Evolutionary conservation across 306 rosid species (phyloP).

Genomic region (Rubus parviflorus): DNA sequence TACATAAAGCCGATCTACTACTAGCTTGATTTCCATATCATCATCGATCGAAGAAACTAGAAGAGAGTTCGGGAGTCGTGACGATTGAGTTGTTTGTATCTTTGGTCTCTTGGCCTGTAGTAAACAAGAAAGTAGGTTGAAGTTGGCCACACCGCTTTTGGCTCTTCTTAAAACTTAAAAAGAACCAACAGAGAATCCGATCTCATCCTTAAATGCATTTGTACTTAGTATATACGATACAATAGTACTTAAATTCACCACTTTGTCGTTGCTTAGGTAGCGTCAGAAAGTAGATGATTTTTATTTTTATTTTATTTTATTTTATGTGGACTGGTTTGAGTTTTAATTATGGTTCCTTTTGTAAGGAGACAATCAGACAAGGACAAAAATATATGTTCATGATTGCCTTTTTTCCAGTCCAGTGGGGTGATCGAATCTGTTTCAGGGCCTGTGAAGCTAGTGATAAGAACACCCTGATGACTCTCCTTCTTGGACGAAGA

Average conservation of each 20-base stretch:
- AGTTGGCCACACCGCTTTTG: not conserved
- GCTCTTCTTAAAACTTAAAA: not conserved
- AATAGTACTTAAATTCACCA: conserved; percentile 28
- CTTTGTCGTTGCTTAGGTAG: conserved; percentile 28
- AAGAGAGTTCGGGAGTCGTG: no score
- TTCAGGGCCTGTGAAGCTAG: no score
- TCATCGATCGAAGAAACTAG: not conserved
- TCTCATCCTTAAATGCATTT: conserved; percentile 37
- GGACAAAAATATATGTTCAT: no score
- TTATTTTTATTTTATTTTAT: no score
- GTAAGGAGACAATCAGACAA: no score
- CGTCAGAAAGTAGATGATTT: no score
- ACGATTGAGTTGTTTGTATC: not conserved
- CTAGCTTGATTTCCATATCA: not conserved
- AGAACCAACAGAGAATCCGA: conserved; percentile 2
- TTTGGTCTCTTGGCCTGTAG: not conserved
- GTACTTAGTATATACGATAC: conserved; percentile 26
- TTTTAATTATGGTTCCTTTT: not conserved
- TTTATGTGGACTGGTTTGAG: no score
- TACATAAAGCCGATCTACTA: not conserved
- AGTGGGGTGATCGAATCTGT: no score
- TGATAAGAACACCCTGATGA: no score
- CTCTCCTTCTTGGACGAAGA: no score
- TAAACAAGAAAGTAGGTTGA: not conserved
- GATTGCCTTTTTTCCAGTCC: no score